These are phyloP conservation scores for Citropsis articulata DNA, from an alignment of 345 rosid genomes.

Conservation along the genomic window DNA sequence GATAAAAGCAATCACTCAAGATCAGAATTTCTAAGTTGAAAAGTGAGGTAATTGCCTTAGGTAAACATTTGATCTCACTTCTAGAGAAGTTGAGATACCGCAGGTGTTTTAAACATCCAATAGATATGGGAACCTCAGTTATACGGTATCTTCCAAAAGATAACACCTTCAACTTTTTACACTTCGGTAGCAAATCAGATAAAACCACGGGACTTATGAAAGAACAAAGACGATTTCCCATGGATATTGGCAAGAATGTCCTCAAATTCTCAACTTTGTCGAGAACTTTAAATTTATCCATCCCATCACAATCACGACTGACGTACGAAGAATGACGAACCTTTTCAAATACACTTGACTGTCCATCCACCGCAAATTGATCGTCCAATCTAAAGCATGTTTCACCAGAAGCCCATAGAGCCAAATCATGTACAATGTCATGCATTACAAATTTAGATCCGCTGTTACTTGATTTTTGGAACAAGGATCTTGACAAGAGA, in stretches of 20 bases:
- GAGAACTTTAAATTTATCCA: background rate
- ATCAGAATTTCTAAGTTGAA: background rate
- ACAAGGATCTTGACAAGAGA: conserved; percentile 8
- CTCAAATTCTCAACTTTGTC: background rate
- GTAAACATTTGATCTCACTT: background rate
- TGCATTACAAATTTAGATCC: background rate
- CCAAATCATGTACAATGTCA: background rate
- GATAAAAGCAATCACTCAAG: background rate
- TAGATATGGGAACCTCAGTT: background rate
- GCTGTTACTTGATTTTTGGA: no score
- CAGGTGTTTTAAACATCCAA: background rate
- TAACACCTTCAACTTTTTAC: background rate
- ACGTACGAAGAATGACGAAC: background rate
- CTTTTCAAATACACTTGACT: background rate
- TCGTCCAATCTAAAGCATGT: background rate
- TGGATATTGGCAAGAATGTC: background rate
- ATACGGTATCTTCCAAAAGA: background rate
- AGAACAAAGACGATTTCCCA: no score
- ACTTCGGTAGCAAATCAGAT: background rate
- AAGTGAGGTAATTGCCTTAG: background rate
- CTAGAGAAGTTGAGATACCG: background rate
- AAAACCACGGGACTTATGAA: background rate
- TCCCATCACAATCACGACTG: background rate
- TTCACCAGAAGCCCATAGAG: background rate
- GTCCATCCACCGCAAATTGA: background rate